Conservation (phyloP, 169 alveolate species). For the Plasmodium malariae region DNA sequence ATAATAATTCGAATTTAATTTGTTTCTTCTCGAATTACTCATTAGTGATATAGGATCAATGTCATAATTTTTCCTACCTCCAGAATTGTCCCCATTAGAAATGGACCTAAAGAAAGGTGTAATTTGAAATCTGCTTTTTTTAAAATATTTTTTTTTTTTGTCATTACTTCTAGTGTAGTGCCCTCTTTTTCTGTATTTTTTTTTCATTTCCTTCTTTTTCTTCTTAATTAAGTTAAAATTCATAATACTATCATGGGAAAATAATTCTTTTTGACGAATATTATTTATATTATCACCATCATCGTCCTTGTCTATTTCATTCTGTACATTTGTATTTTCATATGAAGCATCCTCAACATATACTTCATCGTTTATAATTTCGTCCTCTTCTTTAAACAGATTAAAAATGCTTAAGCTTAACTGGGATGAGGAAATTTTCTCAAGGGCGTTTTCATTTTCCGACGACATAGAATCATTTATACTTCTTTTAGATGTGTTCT, state of each 20-base stretch:
- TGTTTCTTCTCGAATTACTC: neutral
- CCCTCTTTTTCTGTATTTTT: too few species aligned
- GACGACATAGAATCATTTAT: conserved; percentile 14
- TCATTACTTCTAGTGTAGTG: neutral
- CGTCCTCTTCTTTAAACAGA: conserved; percentile 52
- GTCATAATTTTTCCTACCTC: neutral
- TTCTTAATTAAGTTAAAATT: conserved; percentile 4
- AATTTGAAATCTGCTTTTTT: neutral
- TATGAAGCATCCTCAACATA: conserved; percentile 21
- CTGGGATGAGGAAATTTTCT: conserved; percentile 5
- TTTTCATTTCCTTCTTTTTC: conserved; percentile 12
- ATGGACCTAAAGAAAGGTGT: neutral
- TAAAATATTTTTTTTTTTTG: neutral
- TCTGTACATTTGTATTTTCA: conserved; percentile 23
- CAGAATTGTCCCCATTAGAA: neutral
- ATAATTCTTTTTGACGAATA: neutral
- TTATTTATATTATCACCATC: neutral
- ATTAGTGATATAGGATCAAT: too few species aligned
- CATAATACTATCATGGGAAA: conserved; percentile 12
- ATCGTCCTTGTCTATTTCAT: conserved; percentile 2
- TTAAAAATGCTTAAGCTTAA: conserved; percentile 23
- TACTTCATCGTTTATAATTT: conserved; percentile 25
- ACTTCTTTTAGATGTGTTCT: neutral
- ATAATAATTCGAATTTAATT: neutral
- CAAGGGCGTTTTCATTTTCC: conserved; percentile 15